A percentile compares a stretch with the other conserved stretches of the same genome.
phyloP scores from a whole-genome alignment of 768 basidiomycete genomes.

The Russula virescens region DNA sequence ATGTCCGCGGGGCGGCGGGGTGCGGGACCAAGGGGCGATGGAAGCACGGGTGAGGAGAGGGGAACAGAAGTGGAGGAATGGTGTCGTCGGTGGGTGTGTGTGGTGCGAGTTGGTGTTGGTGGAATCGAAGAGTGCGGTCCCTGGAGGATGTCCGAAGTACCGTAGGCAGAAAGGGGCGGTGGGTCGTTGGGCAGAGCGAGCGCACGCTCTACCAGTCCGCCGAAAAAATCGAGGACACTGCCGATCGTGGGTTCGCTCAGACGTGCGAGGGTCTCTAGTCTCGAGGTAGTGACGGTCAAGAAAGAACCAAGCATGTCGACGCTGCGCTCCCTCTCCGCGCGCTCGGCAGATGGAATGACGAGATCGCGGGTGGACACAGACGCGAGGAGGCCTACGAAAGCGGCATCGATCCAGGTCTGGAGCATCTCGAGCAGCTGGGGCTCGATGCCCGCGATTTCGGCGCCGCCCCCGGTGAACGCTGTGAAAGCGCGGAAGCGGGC shows the following conservation, averaged over 20 bases:
- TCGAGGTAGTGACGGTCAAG: constrained; percentile 46
- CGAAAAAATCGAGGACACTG: constrained; percentile 57
- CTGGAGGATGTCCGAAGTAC: constrained; percentile 31
- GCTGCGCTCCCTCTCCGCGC: constrained; percentile 57
- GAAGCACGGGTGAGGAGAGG: constrained; percentile 34
- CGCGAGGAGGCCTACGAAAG: constrained; percentile 44
- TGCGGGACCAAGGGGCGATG: constrained; percentile 28
- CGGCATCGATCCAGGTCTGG: constrained; percentile 59
- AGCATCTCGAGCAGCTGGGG: constrained; percentile 47
- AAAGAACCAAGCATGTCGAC: constrained; percentile 56
- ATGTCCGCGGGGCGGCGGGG: constrained; percentile 55
- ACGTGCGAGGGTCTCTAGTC: constrained; percentile 50
- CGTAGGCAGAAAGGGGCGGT: constrained; percentile 21
- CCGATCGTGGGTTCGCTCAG: constrained; percentile 54
- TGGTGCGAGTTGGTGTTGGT: constrained; percentile 27
- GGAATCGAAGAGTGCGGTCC: constrained; percentile 7
- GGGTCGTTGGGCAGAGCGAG: constrained; percentile 31
- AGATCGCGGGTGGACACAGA: constrained; percentile 25
- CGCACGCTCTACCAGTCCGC: constrained; percentile 48
- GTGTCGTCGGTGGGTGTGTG: constrained; percentile 55
- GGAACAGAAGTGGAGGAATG: constrained; percentile 54
- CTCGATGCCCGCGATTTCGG: constrained; percentile 62
- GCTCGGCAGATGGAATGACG: constrained; percentile 33
- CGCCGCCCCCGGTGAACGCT: constrained; percentile 55
- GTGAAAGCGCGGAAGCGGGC: constrained; percentile 60